These are phyloP conservation scores for Trametes cinnabarina DNA, from an alignment of 768 basidiomycete genomes.

Conservation along the genomic window DNA sequence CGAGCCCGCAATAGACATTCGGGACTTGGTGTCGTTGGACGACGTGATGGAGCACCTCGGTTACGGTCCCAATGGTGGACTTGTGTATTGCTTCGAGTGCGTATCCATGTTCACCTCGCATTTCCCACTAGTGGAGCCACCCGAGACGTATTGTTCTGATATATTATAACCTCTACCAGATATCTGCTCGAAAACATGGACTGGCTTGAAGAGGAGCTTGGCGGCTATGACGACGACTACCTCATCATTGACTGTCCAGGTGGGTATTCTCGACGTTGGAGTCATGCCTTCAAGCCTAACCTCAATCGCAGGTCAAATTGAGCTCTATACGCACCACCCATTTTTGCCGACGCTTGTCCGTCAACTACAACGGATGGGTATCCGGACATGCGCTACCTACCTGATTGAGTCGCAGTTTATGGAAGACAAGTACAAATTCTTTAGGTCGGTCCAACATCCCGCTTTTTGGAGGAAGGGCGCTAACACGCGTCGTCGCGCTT, in stretches of 20 bases:
- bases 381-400: slow-evolving; percentile 87
- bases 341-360: slow-evolving; percentile 90
- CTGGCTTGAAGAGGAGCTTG: slow-evolving; percentile 96
- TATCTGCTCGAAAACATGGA: slow-evolving; percentile 97
- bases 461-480: no score
- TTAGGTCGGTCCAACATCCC: slow-evolving; percentile 54
- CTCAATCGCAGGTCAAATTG: slow-evolving; percentile 72
- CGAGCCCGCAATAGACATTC: slow-evolving; percentile 90
- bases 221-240: slow-evolving; percentile 95
- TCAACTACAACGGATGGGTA: slow-evolving; percentile 68
- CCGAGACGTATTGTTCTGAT: not conserved
- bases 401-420: slow-evolving; percentile 98
- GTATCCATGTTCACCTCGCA: slow-evolving; percentile 34
- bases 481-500: no score
- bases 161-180: slow-evolving; percentile 40
- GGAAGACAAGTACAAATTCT: slow-evolving; percentile 99
- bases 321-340: slow-evolving; percentile 97
- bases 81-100: slow-evolving; percentile 99
- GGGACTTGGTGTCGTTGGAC: slow-evolving; percentile 85
- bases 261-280: slow-evolving; percentile 29
- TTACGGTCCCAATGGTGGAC: slow-evolving; percentile 95
- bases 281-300: not conserved
- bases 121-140: not conserved
- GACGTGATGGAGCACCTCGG: slow-evolving; percentile 96
- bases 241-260: slow-evolving; percentile 90